Percentiles rank a stretch among this genome's conserved stretches.
phyloP scores from a whole-genome alignment of 2,329 filamentous ascomycete genomes.

The Colletotrichum gigasporum region DNA sequence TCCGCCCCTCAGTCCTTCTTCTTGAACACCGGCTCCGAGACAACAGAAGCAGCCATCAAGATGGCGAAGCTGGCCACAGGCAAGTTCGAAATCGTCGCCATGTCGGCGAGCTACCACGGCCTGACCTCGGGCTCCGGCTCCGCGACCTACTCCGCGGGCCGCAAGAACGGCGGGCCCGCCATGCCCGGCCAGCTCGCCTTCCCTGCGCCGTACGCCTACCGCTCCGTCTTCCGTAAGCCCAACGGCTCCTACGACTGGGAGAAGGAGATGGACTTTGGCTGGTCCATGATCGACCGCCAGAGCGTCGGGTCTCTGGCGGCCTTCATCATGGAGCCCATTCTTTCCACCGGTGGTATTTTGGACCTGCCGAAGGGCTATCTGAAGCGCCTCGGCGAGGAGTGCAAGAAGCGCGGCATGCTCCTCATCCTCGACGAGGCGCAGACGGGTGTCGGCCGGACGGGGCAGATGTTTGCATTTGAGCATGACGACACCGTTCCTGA shows the following conservation, averaged over 20 bases:
- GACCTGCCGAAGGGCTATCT: constrained; percentile 65
- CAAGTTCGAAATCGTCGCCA: constrained; percentile 70
- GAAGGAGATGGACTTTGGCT: constrained; percentile 70
- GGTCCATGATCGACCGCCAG: constrained; percentile 67
- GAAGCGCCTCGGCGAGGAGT: constrained; percentile 58
- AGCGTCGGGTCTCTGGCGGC: constrained; percentile 69
- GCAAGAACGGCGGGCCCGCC: constrained; percentile 52
- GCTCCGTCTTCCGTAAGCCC: constrained; percentile 66
- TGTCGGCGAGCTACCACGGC: constrained; percentile 69
- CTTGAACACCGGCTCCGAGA: constrained; percentile 64
- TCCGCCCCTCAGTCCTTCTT: constrained; percentile 54
- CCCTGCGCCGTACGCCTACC: constrained; percentile 69
- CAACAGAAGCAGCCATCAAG: constrained; percentile 68
- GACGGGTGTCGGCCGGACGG: constrained; percentile 65
- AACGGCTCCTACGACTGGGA: constrained; percentile 74
- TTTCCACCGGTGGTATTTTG: constrained; percentile 65
- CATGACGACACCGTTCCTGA: constrained; percentile 57
- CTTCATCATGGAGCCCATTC: constrained; percentile 69
- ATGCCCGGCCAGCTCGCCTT: constrained; percentile 67
- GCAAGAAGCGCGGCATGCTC: constrained; percentile 63
- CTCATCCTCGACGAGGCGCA: constrained; percentile 70
- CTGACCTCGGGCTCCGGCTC: constrained; percentile 62
- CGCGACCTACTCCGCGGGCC: constrained; percentile 63
- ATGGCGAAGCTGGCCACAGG: constrained; percentile 71
- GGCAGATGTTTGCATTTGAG: constrained; percentile 67